Evolutionary conservation across 768 basidiomycete species (phyloP).

Genomic region (Tricholoma sp.): DNA sequence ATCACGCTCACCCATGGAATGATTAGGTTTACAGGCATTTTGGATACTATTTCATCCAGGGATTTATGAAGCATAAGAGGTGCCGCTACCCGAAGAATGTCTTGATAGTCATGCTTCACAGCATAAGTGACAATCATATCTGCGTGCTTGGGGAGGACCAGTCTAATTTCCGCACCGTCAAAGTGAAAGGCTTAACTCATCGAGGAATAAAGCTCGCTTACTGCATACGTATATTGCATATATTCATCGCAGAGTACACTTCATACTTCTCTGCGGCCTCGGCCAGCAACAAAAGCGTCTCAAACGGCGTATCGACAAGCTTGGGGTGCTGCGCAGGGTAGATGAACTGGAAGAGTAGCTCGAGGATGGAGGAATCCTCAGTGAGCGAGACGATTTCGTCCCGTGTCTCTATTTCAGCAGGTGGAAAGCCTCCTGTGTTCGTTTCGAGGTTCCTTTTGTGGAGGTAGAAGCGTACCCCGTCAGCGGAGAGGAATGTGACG

Average conservation of each 20-base stretch:
- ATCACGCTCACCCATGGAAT: conserved; percentile 5
- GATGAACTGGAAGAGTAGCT: conserved; percentile 9
- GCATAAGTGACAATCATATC: conserved; percentile 6
- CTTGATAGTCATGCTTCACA: conserved; percentile 6
- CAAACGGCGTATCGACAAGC: not conserved
- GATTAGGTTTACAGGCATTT: not conserved
- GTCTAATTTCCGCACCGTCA: not conserved
- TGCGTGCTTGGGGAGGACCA: conserved; percentile 2
- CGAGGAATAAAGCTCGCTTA: not conserved
- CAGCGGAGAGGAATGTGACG: conserved; percentile 2
- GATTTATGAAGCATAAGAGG: conserved; percentile 7
- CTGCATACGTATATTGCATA: conserved; percentile 8
- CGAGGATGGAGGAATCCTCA: conserved; percentile 3
- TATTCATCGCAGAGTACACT: conserved; percentile 3
- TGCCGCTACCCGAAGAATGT: conserved; percentile 6
- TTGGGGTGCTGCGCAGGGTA: conserved; percentile 8
- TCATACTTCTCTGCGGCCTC: conserved; percentile 10
- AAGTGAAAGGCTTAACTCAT: too few species aligned
- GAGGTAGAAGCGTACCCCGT: conserved; percentile 6
- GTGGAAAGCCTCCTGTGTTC: not conserved
- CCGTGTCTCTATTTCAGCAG: not conserved
- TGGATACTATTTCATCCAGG: conserved; percentile 1
- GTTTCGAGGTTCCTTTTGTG: conserved; percentile 8
- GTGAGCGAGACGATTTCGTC: not conserved
- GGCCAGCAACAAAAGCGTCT: not conserved